These are phyloP conservation scores for Trichocladium uniseriatum DNA, from an alignment of 495 filamentous ascomycete genomes.

Conservation along the genomic window DNA sequence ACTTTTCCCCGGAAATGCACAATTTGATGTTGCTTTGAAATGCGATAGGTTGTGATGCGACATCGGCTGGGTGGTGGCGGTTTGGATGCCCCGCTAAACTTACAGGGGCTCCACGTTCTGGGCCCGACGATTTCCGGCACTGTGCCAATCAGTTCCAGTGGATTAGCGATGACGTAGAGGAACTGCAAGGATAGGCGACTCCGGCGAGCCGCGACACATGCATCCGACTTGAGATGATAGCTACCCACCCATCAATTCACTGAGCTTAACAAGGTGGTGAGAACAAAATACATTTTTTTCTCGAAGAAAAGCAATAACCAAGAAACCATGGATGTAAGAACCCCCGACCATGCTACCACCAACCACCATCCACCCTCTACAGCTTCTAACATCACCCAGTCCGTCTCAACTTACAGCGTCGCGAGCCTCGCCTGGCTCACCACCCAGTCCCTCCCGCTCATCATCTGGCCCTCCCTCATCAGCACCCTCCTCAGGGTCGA, in stretches of 20 bases:
- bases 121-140: slow-evolving; percentile 4
- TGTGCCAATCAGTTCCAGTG: slow-evolving; percentile 7
- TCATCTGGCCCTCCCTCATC: slow-evolving; percentile 57
- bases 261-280: too few species aligned
- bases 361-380: not conserved
- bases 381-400: slow-evolving; percentile 29
- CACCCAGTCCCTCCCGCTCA: slow-evolving; percentile 56
- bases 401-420: slow-evolving; percentile 58
- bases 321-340: not conserved
- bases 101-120: not conserved
- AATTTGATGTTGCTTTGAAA: slow-evolving; percentile 33
- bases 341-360: not conserved
- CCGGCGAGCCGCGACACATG: too few species aligned
- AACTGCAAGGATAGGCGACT: not conserved
- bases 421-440: slow-evolving; percentile 57
- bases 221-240: too few species aligned
- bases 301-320: too few species aligned
- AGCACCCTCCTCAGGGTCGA: slow-evolving; percentile 41
- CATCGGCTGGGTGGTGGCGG: slow-evolving; percentile 21
- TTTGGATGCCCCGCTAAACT: slow-evolving; percentile 6
- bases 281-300: too few species aligned
- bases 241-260: too few species aligned
- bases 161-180: slow-evolving; percentile 11
- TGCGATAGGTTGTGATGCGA: slow-evolving; percentile 24
- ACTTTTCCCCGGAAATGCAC: slow-evolving; percentile 8